Percentiles rank a stretch among this genome's conserved stretches.
These are phyloP conservation scores for Chaetomiaceae sp. DNA, from an alignment of 2,329 filamentous ascomycete species.

Conservation along the genomic window DNA sequence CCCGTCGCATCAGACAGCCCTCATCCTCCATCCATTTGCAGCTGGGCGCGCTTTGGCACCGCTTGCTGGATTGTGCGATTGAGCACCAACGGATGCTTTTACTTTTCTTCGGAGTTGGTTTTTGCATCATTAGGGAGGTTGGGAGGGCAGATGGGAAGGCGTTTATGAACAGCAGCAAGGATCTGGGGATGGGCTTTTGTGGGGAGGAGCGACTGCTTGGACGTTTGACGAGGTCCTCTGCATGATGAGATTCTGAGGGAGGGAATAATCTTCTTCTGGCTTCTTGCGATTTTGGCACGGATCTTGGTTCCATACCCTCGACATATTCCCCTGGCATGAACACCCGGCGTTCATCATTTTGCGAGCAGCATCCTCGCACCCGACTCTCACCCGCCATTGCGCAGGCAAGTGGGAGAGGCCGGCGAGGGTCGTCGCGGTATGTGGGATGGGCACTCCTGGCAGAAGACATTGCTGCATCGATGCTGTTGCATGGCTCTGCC, in stretches of 20 bases:
- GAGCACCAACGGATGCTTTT: neutral
- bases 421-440: neutral
- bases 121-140: constrained; percentile 3
- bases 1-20: neutral
- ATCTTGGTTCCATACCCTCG: constrained; percentile 15
- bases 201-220: constrained; percentile 2
- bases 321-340: constrained; percentile 13
- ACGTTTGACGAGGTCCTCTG: constrained; percentile 8
- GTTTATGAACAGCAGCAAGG: constrained; percentile 12
- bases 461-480: neutral
- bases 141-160: constrained; percentile 8
- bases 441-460: neutral
- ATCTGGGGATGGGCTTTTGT: neutral
- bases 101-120: constrained; percentile 2
- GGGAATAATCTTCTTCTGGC: constrained; percentile 11
- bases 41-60: neutral
- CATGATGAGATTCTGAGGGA: constrained; percentile 10
- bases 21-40: neutral
- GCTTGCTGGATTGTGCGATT: neutral
- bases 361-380: neutral
- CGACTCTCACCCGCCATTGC: neutral
- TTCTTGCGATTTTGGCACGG: constrained; percentile 13
- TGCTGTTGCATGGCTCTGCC: neutral
- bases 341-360: constrained; percentile 11
- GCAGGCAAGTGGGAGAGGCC: neutral